Percentiles rank a stretch among this genome's conserved stretches.
phyloP scores from a whole-genome alignment of 2,329 filamentous ascomycete species.

The Sporothrix schenckii region DNA sequence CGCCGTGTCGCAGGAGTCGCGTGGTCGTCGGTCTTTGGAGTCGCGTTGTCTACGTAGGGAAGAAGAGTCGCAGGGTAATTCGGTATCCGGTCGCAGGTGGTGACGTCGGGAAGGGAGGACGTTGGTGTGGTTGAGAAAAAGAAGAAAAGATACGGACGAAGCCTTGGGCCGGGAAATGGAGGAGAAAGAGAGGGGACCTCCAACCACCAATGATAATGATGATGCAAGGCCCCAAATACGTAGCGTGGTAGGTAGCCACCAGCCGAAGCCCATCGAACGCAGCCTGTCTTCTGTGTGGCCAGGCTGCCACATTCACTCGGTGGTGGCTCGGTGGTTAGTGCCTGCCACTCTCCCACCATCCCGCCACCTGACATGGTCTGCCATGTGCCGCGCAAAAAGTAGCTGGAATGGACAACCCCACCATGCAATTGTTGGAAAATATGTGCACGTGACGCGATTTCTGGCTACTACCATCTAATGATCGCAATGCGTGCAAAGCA shows the following conservation, averaged over 20 bases:
- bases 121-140: constrained; percentile 4
- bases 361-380: constrained; percentile 25
- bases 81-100: not conserved
- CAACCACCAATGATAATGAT: constrained; percentile 13
- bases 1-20: constrained; percentile 4
- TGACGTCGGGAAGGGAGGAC: constrained; percentile 7
- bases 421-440: not conserved
- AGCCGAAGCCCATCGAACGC: not conserved
- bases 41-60: not conserved
- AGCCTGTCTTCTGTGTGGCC: constrained; percentile 12
- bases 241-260: not conserved
- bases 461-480: not conserved
- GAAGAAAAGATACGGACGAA: constrained; percentile 2
- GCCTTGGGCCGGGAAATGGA: constrained; percentile 27
- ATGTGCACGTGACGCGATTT: constrained; percentile 1
- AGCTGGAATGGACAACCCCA: constrained; percentile 16
- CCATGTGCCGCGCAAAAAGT: constrained; percentile 19
- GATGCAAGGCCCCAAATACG: constrained; percentile 22
- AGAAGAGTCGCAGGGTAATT: not conserved
- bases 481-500: constrained; percentile 2
- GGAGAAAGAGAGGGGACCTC: not conserved
- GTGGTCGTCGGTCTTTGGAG: not conserved
- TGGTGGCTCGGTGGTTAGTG: not conserved
- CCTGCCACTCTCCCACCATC: not conserved
- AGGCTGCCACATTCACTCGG: constrained; percentile 5